These are phyloP conservation scores for Tolypocladium tropicale DNA, from an alignment of 2,329 filamentous ascomycete species.

Conservation along the genomic window DNA sequence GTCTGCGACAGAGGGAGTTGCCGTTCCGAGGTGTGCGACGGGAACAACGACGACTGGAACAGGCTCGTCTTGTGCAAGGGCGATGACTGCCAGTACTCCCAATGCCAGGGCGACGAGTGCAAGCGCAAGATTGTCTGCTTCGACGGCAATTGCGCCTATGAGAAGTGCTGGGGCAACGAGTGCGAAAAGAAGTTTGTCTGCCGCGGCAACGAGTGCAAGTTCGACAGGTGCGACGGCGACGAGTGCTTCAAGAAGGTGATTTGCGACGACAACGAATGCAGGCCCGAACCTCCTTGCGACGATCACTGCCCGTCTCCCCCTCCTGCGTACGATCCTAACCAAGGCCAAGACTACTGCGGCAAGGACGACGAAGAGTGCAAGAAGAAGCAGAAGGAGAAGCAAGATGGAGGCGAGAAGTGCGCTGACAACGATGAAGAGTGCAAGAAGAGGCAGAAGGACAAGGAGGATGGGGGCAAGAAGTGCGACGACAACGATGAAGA, in stretches of 20 bases:
- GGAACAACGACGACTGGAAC: slow-evolving; percentile 12
- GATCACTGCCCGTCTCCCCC: slow-evolving; percentile 3
- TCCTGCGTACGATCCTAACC: neutral
- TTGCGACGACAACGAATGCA: slow-evolving; percentile 16
- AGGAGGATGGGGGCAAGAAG: too few species aligned
- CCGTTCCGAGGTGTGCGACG: slow-evolving; percentile 10
- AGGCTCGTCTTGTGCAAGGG: slow-evolving; percentile 19
- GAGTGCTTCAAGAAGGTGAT: slow-evolving; percentile 19
- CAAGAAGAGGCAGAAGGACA: neutral
- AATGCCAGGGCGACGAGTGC: slow-evolving; percentile 13
- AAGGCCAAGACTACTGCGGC: neutral
- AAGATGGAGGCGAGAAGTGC: too few species aligned
- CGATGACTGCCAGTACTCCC: slow-evolving; percentile 16
- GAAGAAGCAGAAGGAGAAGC: neutral
- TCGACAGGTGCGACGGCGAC: slow-evolving; percentile 16
- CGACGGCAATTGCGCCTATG: slow-evolving; percentile 17
- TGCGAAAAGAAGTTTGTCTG: slow-evolving; percentile 24
- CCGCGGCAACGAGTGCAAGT: slow-evolving; percentile 17
- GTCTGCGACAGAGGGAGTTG: slow-evolving; percentile 18
- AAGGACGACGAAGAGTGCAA: neutral
- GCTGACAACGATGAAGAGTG: neutral
- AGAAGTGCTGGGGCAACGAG: slow-evolving; percentile 16
- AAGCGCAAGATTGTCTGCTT: slow-evolving; percentile 23
- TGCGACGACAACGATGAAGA: neutral
- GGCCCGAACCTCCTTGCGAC: slow-evolving; percentile 9